Base-by-base conservation (phyloP, 1,284 basidiomycete species). In the Marasmius tenuissimus region DNA sequence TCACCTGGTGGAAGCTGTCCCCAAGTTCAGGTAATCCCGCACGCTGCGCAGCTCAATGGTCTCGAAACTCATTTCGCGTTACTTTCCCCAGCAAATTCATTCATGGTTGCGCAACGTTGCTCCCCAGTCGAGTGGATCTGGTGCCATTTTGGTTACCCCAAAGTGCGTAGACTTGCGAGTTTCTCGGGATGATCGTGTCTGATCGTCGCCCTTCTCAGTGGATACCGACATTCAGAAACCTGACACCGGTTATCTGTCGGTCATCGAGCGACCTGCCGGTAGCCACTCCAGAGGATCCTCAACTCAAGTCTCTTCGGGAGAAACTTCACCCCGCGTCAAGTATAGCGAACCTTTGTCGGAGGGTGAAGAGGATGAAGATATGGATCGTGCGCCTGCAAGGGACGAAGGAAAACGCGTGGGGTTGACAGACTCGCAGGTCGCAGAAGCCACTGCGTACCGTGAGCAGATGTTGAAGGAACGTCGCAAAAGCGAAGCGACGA, bases 111-210 rank as follows among this genome's bases (percentile, higher is more conserved):
- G 92, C 97, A 0, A 97, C 95, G 0, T 81, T 98, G 0, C 78
- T 99, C 8, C 94, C 96, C 39, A 89, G 95, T 73, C 92, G 97
- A 49, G 97, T 98, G 59, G 94, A 98, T 71, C 85, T 99, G n/a
- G 93, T 99, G 16, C 97, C 97, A 4, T 99, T 98, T 84, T 99
- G 97, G 97, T 86, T 98, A 4, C 96, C 95, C 5, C 95, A 97
- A 74, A 97, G 91, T 94, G 70, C 66, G 18, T 60, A n/a, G 37
- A 53, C 51, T 58, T 57, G 53, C 54, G 42, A 11, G 27, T 27
- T 27, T 4, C 4, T 27, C 27, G 27, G 27, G 27, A 27, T 27
- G 27, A 27, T 27, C 27, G 27, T 27, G 27, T 27, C 27, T 27
- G 27, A 27, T 27, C 2, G 27, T 27, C 27, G 27, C 27, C 27